Base-by-base conservation (phyloP, 73 alveolate species). In the Symbiodinium pilosum region DNA sequence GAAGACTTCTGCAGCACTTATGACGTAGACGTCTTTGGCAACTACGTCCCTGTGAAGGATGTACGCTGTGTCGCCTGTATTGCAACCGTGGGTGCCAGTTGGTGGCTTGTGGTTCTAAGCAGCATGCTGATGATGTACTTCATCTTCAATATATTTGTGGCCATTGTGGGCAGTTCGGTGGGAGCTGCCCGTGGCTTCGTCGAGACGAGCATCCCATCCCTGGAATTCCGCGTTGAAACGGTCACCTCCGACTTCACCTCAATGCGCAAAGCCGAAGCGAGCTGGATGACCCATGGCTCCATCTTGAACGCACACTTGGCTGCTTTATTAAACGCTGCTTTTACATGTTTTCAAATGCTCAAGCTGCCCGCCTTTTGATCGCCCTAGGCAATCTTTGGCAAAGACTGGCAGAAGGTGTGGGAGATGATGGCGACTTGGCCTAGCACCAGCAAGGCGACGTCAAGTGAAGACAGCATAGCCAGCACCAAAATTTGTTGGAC, bases 111-210 rank as follows among this genome's bases (percentile, higher is more conserved):
- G 89, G 43, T 36, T 16, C 41, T 91, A 52, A 91, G 97, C 89
- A 69, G 89, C 43, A 42, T 91, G 88, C 97, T 91, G 43, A 91
- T 91, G 97, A 91, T 91, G 97, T 91, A 91, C 40, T 91, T 91
- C 88, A 91, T 91, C 41, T 91, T 91, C 97, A 91, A 91, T 41
- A 47, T 91, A 73, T 91, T 68, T 34, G 97, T 91, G 36, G 97
- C 97, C 52, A 69, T 91, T 30, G 97, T 91, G 24, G 97, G 97
- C 21, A 91, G 97, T 41, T 91, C 97, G 3, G 97, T 91, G 83
- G 97, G 97, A 36, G 97, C 97, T 9, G 97, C 97, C 2, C 97
- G 97, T 32, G 97, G 97, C 30, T 91, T 91, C n/a, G 97, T 91
- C 39, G 97, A 91, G 97, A 91, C 97, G 75, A 91, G 97, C 88